These are phyloP conservation scores for Russula olivacea DNA, from an alignment of 768 basidiomycete species.

Conservation along the genomic window DNA sequence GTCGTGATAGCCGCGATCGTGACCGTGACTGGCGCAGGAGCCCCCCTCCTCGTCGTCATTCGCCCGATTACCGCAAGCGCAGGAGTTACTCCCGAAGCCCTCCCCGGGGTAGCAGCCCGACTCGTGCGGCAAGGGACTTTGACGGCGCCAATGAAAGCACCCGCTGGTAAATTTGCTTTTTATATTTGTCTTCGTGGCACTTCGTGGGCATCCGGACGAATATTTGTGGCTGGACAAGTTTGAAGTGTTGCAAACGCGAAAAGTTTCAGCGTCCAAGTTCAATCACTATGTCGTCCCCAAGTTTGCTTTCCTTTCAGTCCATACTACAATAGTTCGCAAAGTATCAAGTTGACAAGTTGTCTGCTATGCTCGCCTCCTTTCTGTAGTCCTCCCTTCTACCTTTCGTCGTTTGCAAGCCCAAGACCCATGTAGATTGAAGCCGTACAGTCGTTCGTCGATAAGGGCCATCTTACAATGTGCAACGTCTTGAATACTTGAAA, in stretches of 20 bases:
- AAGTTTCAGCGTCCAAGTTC: slow-evolving; percentile 39
- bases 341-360: slow-evolving; percentile 64
- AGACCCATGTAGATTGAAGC: slow-evolving; percentile 25
- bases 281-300: slow-evolving; percentile 33
- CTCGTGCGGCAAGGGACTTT: slow-evolving; percentile 37
- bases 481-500: slow-evolving; percentile 20
- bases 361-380: slow-evolving; percentile 48
- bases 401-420: slow-evolving; percentile 28
- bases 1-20: slow-evolving; percentile 44
- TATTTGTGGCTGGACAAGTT: slow-evolving; percentile 33
- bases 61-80: slow-evolving; percentile 70
- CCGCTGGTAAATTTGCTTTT: slow-evolving; percentile 53
- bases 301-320: slow-evolving; percentile 43
- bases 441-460: slow-evolving; percentile 23
- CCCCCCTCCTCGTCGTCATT: slow-evolving; percentile 58
- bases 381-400: slow-evolving; percentile 46
- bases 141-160: slow-evolving; percentile 43
- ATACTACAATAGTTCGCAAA: slow-evolving; percentile 45
- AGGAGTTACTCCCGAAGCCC: slow-evolving; percentile 78
- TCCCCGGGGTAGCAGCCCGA: slow-evolving; percentile 61
- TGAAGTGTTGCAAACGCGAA: slow-evolving; percentile 39
- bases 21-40: slow-evolving; percentile 72
- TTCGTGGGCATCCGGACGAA: slow-evolving; percentile 25
- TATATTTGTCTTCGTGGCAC: too few species aligned
- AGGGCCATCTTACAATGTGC: slow-evolving; percentile 20